phyloP scores from a whole-genome alignment of 225 moss, liverwort and hornwort genomes.

The Antitrichia curtipendula region DNA sequence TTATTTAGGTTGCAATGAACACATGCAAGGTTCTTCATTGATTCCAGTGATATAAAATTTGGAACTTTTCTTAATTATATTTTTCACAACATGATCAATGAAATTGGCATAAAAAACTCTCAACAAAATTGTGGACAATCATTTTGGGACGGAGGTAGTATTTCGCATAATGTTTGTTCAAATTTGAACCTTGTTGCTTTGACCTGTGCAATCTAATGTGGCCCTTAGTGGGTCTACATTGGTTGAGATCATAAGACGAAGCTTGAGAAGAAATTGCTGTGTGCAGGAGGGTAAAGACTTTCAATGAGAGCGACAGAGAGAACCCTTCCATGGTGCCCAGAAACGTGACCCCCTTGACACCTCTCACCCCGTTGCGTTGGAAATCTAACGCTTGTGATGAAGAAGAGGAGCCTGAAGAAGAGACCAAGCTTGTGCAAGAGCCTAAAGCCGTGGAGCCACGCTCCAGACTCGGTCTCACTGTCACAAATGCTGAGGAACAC shows the following conservation, averaged over 20 bases:
- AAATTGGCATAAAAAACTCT: too few relatives aligned
- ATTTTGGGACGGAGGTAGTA: too few relatives aligned
- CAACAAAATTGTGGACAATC: too few relatives aligned
- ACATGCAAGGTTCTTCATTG: too few relatives aligned
- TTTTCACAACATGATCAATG: too few relatives aligned
- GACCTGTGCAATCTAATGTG: neutral
- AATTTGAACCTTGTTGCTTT: neutral
- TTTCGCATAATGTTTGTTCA: neutral
- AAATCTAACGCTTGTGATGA: slow-evolving; percentile 9
- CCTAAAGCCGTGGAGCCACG: neutral
- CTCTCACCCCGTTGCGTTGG: slow-evolving; percentile 41
- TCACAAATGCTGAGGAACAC: neutral
- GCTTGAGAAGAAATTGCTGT: neutral
- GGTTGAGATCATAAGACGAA: neutral
- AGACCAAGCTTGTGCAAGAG: slow-evolving; percentile 3
- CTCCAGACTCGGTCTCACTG: neutral
- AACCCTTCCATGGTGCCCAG: slow-evolving; percentile 14
- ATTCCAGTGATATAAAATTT: too few relatives aligned
- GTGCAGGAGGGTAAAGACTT: slow-evolving; percentile 23
- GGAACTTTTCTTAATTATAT: too few relatives aligned
- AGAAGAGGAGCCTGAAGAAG: slow-evolving; percentile 3
- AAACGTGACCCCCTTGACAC: slow-evolving; percentile 34
- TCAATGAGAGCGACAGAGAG: slow-evolving; percentile 20
- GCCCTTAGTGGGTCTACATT: neutral
- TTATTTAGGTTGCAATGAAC: too few relatives aligned